Base-by-base conservation (phyloP, 192 early-diverging fungal genomes). In the Backusella sp. region DNA sequence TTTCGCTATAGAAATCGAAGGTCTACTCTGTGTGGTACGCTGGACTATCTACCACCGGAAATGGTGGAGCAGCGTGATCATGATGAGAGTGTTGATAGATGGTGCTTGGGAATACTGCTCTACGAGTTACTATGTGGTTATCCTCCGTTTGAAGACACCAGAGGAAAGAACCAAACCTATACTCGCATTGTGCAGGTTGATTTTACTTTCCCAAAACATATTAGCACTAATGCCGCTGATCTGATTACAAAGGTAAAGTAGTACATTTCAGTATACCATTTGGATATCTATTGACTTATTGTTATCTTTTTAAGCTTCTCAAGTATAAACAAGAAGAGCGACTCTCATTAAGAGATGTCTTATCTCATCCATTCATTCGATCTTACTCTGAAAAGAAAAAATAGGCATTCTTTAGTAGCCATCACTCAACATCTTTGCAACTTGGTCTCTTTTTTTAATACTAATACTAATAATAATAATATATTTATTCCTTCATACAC, bases 31-130 rank as follows among this genome's bases (percentile, higher is more conserved):
- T 99, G 97, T 77, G 97, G 97, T 14, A 99, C 97, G 6, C 82
- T 97, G 70, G 97, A 99, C 81, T 99, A 99, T 78, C 81, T 99
- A 46, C 92, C 97, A 6, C 97, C 97, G 17, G 97, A 99, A 87
- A 97, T 98, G 92, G 93, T 99, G 5, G 93, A 97, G 73, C 95
- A 93, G 6, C 83, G 88, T 52, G 88, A 89, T 68, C 95, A 98
- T 80, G 89, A 89, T 36, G 88, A 87, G 28, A 88, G 87, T 4
- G 95, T 97, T 8, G 97, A 99, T 80, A 76, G 97, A 70, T 99
- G 97, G 97, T 92, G 93, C 17, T 82, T 99, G 34, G 97, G 97
- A 3, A 93, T 98, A 21, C 87, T 99, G 1, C 90, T 91, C 73
- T 99, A 95, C 82, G 97, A 99, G 84, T 95, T 99, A 73, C 79